phyloP scores from a whole-genome alignment of 768 basidiomycete species.

The Cystobasidium tubakii region DNA sequence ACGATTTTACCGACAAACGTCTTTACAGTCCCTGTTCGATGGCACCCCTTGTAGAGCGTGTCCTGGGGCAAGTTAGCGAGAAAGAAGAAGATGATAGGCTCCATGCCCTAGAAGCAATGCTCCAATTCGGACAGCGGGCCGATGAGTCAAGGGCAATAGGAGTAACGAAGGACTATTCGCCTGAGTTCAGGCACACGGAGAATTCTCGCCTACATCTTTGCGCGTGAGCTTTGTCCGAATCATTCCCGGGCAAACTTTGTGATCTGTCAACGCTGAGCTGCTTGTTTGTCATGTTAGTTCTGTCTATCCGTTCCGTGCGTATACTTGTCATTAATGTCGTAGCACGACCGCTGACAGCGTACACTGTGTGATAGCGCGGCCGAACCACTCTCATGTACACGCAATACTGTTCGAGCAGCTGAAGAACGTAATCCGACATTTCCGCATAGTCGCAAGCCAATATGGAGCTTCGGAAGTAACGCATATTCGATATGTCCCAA shows the following conservation, averaged over 20 bases:
- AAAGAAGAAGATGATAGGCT: not conserved
- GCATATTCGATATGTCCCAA: not conserved
- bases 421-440: not conserved
- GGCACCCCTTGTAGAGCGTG: not conserved
- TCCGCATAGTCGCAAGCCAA: not conserved
- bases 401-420: not conserved
- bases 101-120: not conserved
- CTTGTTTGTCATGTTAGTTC: not conserved
- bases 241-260: too few relatives aligned
- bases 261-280: too few relatives aligned
- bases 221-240: slow-evolving; percentile 5
- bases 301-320: slow-evolving; percentile 1
- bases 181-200: not conserved
- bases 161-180: slow-evolving; percentile 1
- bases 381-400: not conserved
- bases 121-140: not conserved
- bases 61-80: not conserved
- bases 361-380: not conserved
- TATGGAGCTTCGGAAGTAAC: slow-evolving; percentile 1
- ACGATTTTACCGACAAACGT: too few relatives aligned
- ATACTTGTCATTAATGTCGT: not conserved
- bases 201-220: not conserved
- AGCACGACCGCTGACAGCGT: not conserved
- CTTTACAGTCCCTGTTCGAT: not conserved
- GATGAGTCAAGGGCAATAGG: not conserved